Conservation (phyloP, 23 red algal species). For the Gracilariopsis chorda region DNA sequence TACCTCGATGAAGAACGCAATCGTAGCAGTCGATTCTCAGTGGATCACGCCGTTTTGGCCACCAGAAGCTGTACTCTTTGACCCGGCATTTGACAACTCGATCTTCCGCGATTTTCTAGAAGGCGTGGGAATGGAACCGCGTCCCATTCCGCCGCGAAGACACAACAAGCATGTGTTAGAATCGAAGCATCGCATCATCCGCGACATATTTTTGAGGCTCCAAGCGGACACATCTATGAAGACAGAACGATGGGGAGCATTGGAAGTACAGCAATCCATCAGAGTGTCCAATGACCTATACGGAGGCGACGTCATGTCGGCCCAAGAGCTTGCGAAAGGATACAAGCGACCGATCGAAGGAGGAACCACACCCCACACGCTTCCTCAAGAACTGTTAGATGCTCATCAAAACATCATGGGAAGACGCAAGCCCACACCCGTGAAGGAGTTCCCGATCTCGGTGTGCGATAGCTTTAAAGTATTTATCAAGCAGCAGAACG, state of each 20-base stretch:
- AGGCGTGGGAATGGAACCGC: neutral
- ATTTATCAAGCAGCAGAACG: too few species aligned
- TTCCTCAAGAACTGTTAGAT: neutral
- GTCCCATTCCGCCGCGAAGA: neutral
- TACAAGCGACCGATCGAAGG: neutral
- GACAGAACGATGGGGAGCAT: neutral
- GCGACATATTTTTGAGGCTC: neutral
- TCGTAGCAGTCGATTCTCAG: neutral
- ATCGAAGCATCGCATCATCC: neutral
- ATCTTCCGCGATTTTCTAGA: neutral
- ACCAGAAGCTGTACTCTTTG: conserved; percentile 8
- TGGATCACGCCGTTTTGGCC: conserved; percentile 5
- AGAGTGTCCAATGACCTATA: conserved; percentile 1
- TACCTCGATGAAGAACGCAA: neutral
- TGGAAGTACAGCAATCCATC: neutral
- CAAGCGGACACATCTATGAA: neutral
- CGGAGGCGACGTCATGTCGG: neutral
- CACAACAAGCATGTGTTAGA: conserved; percentile 41
- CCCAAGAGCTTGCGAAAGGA: neutral
- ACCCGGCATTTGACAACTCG: conserved; percentile 13
- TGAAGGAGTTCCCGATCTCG: too few species aligned
- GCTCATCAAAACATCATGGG: neutral
- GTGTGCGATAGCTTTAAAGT: too few species aligned
- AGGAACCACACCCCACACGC: neutral
- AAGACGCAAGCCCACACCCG: neutral